A percentile compares a stretch with the other conserved stretches of the same genome.
Evolutionary conservation across 768 basidiomycete species (phyloP).

Genomic region (Lactarius pseudohatsudake): DNA sequence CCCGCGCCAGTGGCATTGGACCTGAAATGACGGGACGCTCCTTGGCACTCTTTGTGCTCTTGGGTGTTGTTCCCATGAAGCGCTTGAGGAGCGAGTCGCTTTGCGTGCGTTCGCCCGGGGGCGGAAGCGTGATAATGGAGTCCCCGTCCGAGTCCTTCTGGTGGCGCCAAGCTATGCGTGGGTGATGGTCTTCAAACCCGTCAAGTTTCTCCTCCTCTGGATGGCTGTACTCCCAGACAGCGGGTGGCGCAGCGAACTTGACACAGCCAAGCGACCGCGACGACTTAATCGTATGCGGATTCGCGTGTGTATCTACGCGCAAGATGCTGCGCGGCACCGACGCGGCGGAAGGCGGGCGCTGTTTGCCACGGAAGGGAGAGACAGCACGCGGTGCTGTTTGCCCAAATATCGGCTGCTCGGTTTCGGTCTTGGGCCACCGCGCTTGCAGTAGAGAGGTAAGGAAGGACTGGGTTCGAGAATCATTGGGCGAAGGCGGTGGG

Average conservation of each 20-base stretch:
- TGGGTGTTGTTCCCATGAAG: conserved; percentile 29
- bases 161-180: conserved; percentile 16
- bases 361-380: conserved; percentile 26
- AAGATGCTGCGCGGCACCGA: conserved; percentile 31
- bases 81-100: conserved; percentile 31
- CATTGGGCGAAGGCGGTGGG: conserved; percentile 22
- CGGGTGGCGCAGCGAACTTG: conserved; percentile 26
- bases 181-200: not conserved
- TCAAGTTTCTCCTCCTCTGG: conserved; percentile 15
- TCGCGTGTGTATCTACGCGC: conserved; percentile 23
- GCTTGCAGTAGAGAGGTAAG: conserved; percentile 28
- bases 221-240: conserved; percentile 23
- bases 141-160: conserved; percentile 23
- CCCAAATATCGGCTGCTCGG: conserved; percentile 30
- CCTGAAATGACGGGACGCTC: conserved; percentile 37
- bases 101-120: conserved; percentile 28
- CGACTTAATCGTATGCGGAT: conserved; percentile 20
- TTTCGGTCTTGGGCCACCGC: conserved; percentile 29
- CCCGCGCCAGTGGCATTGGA: conserved; percentile 35
- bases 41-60: conserved; percentile 18
- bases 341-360: conserved; percentile 23
- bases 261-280: conserved; percentile 28
- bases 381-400: conserved; percentile 29
- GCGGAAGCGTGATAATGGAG: conserved; percentile 32
- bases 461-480: conserved; percentile 26